Conservation (phyloP, 2,329 filamentous ascomycete genomes). For the Alternaria brassicae region DNA sequence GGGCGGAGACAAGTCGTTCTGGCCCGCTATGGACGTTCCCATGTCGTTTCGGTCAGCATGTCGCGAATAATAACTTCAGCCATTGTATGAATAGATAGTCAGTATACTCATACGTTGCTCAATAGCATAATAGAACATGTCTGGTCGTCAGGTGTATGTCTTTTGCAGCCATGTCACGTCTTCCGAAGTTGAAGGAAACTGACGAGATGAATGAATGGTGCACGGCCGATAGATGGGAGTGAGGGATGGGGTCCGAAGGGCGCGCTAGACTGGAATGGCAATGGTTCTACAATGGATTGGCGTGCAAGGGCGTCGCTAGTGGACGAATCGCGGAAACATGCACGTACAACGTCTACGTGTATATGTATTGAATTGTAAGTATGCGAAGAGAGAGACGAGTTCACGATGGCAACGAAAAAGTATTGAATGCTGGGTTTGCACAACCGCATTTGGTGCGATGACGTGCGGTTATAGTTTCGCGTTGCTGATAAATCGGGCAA, state of each 20-base stretch:
- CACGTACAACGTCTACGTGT: background rate
- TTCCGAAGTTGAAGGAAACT: background rate
- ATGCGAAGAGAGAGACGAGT: background rate
- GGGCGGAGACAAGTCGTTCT: background rate
- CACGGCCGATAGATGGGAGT: slow-evolving; percentile 6
- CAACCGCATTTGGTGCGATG: slow-evolving; percentile 15
- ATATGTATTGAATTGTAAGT: background rate
- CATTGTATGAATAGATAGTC: slow-evolving; percentile 18
- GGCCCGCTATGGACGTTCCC: background rate
- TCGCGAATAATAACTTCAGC: slow-evolving; percentile 14
- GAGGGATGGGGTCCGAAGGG: slow-evolving; percentile 1
- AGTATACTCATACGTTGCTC: slow-evolving; percentile 13
- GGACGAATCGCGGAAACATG: slow-evolving; percentile 5
- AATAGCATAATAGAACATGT: slow-evolving; percentile 7
- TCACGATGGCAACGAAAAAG: background rate
- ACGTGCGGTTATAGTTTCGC: slow-evolving; percentile 19
- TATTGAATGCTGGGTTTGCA: background rate
- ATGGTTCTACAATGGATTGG: slow-evolving; percentile 12
- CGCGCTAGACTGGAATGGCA: background rate
- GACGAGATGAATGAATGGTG: background rate
- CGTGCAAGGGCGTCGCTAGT: background rate
- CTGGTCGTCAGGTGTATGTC: background rate
- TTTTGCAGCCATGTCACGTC: background rate
- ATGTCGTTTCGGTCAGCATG: background rate
- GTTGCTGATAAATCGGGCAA: slow-evolving; percentile 42